Evolutionary conservation across 257 asterid genomes (phyloP), one percentile per base, ranked within the genome.

Genomic region (Solanum microdontum): DNA sequence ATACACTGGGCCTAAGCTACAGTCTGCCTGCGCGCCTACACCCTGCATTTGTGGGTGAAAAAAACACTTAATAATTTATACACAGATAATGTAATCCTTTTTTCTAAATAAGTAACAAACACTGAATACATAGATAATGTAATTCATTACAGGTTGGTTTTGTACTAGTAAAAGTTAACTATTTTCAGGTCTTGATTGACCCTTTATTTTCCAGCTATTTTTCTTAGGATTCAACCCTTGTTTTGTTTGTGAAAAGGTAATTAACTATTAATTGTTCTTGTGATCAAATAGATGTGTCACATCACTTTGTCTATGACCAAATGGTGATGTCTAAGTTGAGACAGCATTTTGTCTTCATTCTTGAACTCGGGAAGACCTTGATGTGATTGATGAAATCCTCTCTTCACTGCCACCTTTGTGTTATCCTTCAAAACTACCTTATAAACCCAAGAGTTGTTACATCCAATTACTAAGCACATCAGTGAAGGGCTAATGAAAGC

Each of bases 261-360:
- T 15, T 48, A 48, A 48, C 60, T 48, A 6, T 48, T 5, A 48
- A 14, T 48, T 14, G 8, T 48, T 48, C 60, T 48, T 48, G 23
- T 48, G 60, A 48, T 48, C 60, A 48, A 48, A 48, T 48, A 0
- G 23, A 48, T 48, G 60, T 48, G 8, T 48, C 60, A 14, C 60
- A 14, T 48, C 60, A 48, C 23, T 14, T 13, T 48, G 21, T 14
- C 60, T 48, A 48, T 48, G 5, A 91, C 91, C 45, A 91, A 88
- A 73, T 91, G 91, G 43, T 92, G 92, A n/a, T 90, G 91, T 7
- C 91, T 89, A 39, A 91, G 89, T 24, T 88, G 90, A 21, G 92
- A 89, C 84, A 91, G 11, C 92, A 91, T 89, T 73, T 88, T 92
- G 8, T 89, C 88, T 83, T 90, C 92, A 15, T 92, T 91, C 84